A percentile compares a stretch with the other conserved stretches of the same genome.
phyloP scores from a whole-genome alignment of 129 eudicot genomes.

The Scalesia atractyloides region DNA sequence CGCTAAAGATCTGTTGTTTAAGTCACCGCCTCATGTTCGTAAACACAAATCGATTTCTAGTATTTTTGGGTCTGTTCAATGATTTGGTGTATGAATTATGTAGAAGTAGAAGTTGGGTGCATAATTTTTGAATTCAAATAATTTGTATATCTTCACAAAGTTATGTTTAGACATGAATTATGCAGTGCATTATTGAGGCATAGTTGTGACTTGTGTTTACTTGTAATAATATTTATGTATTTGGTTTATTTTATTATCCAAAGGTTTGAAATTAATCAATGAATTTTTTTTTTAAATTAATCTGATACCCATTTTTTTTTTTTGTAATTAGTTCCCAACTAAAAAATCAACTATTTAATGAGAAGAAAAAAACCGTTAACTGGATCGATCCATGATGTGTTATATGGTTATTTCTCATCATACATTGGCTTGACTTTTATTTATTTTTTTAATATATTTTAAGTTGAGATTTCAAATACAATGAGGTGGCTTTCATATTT shows the following conservation, averaged over 20 bases:
- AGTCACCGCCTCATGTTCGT: constrained; percentile 75
- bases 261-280: not conserved
- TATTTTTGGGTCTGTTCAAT: constrained; percentile 67
- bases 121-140: not conserved
- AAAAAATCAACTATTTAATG: no score
- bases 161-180: no score
- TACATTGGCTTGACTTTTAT: not conserved
- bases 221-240: not conserved
- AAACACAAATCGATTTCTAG: constrained; percentile 46
- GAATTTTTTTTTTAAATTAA: not conserved
- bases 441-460: not conserved
- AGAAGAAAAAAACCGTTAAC: no score
- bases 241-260: not conserved
- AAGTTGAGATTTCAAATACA: not conserved
- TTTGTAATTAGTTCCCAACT: no score
- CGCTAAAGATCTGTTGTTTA: constrained; percentile 79
- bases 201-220: not conserved
- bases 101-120: constrained; percentile 7
- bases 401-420: not conserved
- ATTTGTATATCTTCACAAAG: not conserved
- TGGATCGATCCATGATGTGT: no score
- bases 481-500: constrained; percentile 12
- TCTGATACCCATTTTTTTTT: no score
- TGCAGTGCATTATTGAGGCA: not conserved
- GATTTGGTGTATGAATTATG: constrained; percentile 8